Evolutionary conservation across 352 stramenopile species (phyloP).

Genomic region (Peronospora farinosa): DNA sequence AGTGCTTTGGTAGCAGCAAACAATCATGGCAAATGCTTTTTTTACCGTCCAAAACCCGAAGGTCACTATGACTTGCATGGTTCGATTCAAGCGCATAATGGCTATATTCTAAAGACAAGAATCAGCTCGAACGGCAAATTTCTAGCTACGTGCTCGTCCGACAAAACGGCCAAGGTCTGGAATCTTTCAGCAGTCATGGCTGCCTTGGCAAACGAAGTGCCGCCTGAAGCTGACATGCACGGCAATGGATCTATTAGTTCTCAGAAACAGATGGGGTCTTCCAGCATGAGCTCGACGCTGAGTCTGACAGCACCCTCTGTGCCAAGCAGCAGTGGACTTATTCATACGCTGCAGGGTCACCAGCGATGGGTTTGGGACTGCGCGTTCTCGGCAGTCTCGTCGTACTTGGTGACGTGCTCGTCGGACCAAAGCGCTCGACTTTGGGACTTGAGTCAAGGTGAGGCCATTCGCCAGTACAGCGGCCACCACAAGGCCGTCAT

Average conservation of each 20-base stretch:
- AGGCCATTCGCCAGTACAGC: conserved; percentile 85
- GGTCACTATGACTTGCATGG: conserved; percentile 63
- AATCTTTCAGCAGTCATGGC: conserved; percentile 37
- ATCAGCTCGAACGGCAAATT: conserved; percentile 81
- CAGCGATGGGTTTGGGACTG: conserved; percentile 98
- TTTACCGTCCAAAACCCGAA: conserved; percentile 74
- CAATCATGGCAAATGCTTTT: conserved; percentile 93
- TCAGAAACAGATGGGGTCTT: conserved; percentile 28
- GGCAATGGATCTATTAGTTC: conserved; percentile 31
- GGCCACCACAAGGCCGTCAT: conserved; percentile 89
- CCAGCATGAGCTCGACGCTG: conserved; percentile 28
- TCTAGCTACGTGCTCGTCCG: conserved; percentile 90
- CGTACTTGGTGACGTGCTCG: conserved; percentile 94
- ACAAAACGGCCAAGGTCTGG: conserved; percentile 92
- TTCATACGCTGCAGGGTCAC: conserved; percentile 84
- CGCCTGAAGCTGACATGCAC: conserved; percentile 19
- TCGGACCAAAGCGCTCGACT: conserved; percentile 95
- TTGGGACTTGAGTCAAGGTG: conserved; percentile 92
- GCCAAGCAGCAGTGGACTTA: conserved; percentile 38
- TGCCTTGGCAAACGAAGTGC: conserved; percentile 14
- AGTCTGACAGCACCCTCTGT: conserved; percentile 17
- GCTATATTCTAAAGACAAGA: conserved; percentile 88
- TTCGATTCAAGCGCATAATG: conserved; percentile 80
- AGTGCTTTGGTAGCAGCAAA: conserved; percentile 89
- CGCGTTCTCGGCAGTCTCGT: conserved; percentile 95